Percentiles rank a stretch among this genome's conserved stretches.
Evolutionary conservation across 2,329 filamentous ascomycete genomes (phyloP).

Genomic region (Arthrinium phaeospermum): DNA sequence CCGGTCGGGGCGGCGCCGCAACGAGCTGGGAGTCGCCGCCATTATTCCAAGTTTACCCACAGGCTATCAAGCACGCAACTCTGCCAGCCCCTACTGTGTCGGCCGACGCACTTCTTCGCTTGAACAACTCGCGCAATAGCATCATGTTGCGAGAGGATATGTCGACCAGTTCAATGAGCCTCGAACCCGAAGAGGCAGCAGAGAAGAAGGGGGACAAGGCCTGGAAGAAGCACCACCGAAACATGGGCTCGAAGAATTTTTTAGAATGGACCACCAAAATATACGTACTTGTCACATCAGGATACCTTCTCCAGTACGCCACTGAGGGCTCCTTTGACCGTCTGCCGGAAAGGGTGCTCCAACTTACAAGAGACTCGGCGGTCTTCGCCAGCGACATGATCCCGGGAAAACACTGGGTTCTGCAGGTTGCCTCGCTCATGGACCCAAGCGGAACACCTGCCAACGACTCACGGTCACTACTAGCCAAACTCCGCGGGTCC

Average conservation of each 20-base stretch:
- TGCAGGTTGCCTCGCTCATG: conserved; percentile 73
- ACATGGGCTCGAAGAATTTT: conserved; percentile 47
- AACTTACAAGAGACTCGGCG: conserved; percentile 75
- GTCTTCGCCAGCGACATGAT: conserved; percentile 83
- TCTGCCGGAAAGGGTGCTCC: conserved; percentile 74
- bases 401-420: conserved; percentile 79
- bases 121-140: conserved; percentile 58
- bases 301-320: conserved; percentile 76
- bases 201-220: conserved; percentile 47
- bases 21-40: conserved; percentile 69
- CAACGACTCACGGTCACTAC: conserved; percentile 63
- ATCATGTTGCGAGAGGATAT: conserved; percentile 42
- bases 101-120: conserved; percentile 71
- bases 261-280: conserved; percentile 75
- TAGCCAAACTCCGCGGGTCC: conserved; percentile 65
- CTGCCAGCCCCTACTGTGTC: conserved; percentile 71
- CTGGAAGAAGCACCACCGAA: conserved; percentile 54
- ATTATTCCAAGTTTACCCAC: conserved; percentile 85
- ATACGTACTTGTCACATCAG: conserved; percentile 73
- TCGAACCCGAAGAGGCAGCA: conserved; percentile 35
- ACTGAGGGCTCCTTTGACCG: conserved; percentile 73
- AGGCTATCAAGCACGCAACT: conserved; percentile 77
- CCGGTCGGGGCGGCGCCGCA: background rate
- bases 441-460: conserved; percentile 60
- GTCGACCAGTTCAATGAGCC: conserved; percentile 31